Evolutionary conservation across 345 rosid genomes (phyloP).

Genomic region (Eucalyptus cladocalyx): DNA sequence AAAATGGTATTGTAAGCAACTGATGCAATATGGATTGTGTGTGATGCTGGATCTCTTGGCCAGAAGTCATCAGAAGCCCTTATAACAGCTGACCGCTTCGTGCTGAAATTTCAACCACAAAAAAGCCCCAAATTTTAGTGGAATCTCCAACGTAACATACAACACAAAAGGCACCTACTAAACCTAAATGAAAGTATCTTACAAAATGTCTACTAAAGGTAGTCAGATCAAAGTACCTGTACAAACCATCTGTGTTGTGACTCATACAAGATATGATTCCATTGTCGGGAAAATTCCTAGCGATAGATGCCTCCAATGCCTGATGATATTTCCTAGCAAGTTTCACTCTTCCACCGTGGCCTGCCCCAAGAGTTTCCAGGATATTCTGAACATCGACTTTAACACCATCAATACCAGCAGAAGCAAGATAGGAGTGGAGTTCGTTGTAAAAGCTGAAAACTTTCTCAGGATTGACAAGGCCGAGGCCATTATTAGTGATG

Average conservation of each 20-base stretch:
- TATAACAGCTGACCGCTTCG: conserved; percentile 39
- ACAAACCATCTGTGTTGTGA: conserved; percentile 62
- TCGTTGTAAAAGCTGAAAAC: conserved; percentile 57
- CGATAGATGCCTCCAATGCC: conserved; percentile 55
- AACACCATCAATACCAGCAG: conserved; percentile 64
- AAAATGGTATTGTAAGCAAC: conserved; percentile 61
- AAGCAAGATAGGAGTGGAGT: conserved; percentile 65
- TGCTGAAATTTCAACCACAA: conserved; percentile 14
- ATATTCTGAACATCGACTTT: conserved; percentile 83
- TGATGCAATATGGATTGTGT: conserved; percentile 64
- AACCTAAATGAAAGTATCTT: not conserved
- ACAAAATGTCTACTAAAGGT: not conserved
- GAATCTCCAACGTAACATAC: not conserved
- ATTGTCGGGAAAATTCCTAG: conserved; percentile 43
- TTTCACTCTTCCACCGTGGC: conserved; percentile 61
- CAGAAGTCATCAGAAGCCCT: conserved; percentile 69
- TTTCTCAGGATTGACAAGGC: conserved; percentile 68
- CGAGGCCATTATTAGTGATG: conserved; percentile 47
- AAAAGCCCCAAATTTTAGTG: not conserved
- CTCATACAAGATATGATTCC: conserved; percentile 62
- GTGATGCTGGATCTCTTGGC: conserved; percentile 62
- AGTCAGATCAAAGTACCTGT: conserved; percentile 23
- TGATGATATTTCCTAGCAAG: conserved; percentile 55
- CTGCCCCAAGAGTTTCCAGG: conserved; percentile 57
- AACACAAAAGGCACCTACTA: not conserved